These are phyloP conservation scores for Prunus armeniaca DNA, from an alignment of 306 rosid genomes.

Conservation along the genomic window DNA sequence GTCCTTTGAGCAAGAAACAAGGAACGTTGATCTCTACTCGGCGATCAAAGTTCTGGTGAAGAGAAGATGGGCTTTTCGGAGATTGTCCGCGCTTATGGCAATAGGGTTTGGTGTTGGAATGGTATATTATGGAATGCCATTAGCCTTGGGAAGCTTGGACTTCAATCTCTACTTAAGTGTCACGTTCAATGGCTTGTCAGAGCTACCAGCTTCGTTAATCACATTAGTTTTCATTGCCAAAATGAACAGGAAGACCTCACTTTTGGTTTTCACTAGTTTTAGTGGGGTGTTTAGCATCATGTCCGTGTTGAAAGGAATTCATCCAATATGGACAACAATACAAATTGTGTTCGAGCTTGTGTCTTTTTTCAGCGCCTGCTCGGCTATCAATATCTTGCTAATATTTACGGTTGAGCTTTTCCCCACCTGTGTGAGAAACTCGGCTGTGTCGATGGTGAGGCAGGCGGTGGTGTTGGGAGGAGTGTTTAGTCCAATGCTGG, in stretches of 20 bases:
- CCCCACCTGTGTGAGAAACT: constrained; percentile 65
- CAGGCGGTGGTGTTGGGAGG: constrained; percentile 73
- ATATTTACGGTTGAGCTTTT: constrained; percentile 56
- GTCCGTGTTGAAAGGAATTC: constrained; percentile 27
- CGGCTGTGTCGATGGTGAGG: constrained; percentile 59
- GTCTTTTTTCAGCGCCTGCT: constrained; percentile 56
- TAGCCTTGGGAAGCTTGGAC: constrained; percentile 46
- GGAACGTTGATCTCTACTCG: constrained; percentile 33
- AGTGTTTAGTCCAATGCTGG: constrained; percentile 44
- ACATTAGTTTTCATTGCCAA: constrained; percentile 32
- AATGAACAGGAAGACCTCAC: constrained; percentile 37
- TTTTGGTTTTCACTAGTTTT: constrained; percentile 18
- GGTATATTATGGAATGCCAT: constrained; percentile 69
- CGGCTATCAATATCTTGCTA: constrained; percentile 31
- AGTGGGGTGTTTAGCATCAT: constrained; percentile 50
- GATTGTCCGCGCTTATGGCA: constrained; percentile 29
- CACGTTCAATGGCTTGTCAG: constrained; percentile 56
- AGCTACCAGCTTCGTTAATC: constrained; percentile 48
- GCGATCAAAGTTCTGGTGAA: constrained; percentile 29
- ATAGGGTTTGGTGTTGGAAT: constrained; percentile 48
- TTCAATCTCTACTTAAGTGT: constrained; percentile 55
- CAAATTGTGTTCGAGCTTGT: constrained; percentile 48
- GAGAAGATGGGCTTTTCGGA: constrained; percentile 43
- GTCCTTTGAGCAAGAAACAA: constrained; percentile 15
- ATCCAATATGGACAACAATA: constrained; percentile 3